Conservation (phyloP, 2,329 filamentous ascomycete genomes). For the Xylariaceae sp. region DNA sequence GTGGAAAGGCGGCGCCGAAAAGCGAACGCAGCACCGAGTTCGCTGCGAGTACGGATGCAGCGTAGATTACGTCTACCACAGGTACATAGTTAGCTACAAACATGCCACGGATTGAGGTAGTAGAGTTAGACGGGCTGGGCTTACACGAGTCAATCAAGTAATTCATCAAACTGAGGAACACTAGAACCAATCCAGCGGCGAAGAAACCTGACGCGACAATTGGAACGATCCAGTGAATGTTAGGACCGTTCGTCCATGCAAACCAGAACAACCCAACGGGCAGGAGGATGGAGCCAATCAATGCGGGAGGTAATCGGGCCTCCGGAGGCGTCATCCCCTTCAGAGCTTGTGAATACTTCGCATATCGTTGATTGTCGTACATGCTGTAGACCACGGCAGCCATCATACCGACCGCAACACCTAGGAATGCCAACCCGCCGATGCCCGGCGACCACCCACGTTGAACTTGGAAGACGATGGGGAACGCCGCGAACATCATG, state of each 20-base stretch:
- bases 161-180: conserved; percentile 60
- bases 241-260: conserved; percentile 64
- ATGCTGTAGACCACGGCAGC: conserved; percentile 58
- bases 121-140: conserved; percentile 3
- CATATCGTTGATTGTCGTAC: conserved; percentile 59
- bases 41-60: conserved; percentile 64
- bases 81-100: conserved; percentile 16
- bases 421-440: conserved; percentile 68
- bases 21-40: conserved; percentile 62
- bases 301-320: conserved; percentile 62
- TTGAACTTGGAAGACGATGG: conserved; percentile 65
- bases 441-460: conserved; percentile 63
- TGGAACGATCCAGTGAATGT: conserved; percentile 56
- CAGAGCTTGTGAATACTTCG: conserved; percentile 44
- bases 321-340: conserved; percentile 66
- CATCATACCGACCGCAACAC: conserved; percentile 69
- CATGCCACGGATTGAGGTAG: too few species aligned
- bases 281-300: conserved; percentile 64
- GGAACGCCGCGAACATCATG: conserved; percentile 63
- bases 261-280: conserved; percentile 70
- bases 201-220: conserved; percentile 42
- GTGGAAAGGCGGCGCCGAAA: conserved; percentile 63
- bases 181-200: conserved; percentile 49
- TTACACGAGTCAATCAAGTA: conserved; percentile 59
- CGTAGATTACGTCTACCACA: conserved; percentile 66